Percentiles rank a stretch among this genome's conserved stretches.
Conservation (phyloP, 768 basidiomycete species). For the Pleurotus cornucopiae region DNA sequence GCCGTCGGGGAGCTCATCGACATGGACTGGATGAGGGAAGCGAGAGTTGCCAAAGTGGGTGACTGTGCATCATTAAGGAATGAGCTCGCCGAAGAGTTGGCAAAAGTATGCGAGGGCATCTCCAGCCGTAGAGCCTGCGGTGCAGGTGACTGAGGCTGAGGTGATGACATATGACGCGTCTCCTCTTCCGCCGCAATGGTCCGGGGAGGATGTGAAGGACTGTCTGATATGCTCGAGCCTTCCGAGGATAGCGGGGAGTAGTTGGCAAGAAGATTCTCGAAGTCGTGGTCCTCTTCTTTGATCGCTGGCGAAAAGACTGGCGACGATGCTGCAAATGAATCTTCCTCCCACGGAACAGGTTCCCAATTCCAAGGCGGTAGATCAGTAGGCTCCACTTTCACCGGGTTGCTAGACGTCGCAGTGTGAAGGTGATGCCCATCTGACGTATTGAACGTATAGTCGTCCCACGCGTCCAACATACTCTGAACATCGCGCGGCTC, state of each 20-base stretch:
- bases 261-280: conserved; percentile 30
- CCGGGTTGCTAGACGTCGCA: conserved; percentile 24
- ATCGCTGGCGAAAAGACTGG: conserved; percentile 15
- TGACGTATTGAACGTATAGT: conserved; percentile 33
- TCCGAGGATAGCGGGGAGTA: conserved; percentile 20
- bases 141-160: conserved; percentile 14
- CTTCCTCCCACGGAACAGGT: conserved; percentile 19
- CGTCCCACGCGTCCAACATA: conserved; percentile 69
- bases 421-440: conserved; percentile 42
- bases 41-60: conserved; percentile 16
- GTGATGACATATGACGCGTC: background rate
- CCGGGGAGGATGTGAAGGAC: background rate
- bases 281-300: conserved; percentile 46
- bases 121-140: conserved; percentile 18
- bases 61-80: conserved; percentile 18
- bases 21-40: conserved; percentile 36
- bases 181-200: background rate
- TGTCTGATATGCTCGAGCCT: conserved; percentile 13
- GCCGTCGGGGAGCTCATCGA: conserved; percentile 33
- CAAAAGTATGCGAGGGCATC: conserved; percentile 15
- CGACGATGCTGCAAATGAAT: conserved; percentile 13
- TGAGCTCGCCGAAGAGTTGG: conserved; percentile 6
- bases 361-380: conserved; percentile 45
- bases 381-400: conserved; percentile 38
- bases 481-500: conserved; percentile 61